phyloP scores from a whole-genome alignment of 1,284 basidiomycete genomes.

The Rhodofomes roseus region DNA sequence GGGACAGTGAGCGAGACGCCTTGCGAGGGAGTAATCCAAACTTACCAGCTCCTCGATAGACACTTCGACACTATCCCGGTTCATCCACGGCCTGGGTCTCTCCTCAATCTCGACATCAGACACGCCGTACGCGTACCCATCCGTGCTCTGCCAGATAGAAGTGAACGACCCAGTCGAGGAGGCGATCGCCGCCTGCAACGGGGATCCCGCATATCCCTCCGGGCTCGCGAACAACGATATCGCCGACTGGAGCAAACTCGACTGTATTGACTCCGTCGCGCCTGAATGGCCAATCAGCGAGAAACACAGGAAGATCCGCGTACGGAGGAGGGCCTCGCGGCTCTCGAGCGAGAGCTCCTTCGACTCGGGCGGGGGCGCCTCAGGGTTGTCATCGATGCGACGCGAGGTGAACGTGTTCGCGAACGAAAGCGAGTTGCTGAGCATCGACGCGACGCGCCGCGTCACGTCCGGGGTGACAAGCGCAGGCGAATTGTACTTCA shows the following conservation, averaged over 20 bases:
- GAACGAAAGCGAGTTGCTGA: conserved; percentile 90
- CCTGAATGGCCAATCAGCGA: conserved; percentile 74
- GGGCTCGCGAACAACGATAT: conserved; percentile 87
- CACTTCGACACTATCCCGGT: conserved; percentile 77
- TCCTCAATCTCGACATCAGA: conserved; percentile 65
- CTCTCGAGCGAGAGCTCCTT: conserved; percentile 66
- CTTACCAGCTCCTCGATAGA: conserved; percentile 72
- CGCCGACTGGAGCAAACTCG: conserved; percentile 78
- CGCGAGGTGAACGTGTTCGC: conserved; percentile 64
- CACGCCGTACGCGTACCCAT: conserved; percentile 92
- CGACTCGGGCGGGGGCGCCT: conserved; percentile 33
- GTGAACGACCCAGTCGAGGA: conserved; percentile 85
- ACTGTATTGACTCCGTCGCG: conserved; percentile 80
- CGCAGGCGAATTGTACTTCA: conserved; percentile 72
- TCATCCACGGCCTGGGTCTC: conserved; percentile 51
- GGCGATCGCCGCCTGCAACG: conserved; percentile 90
- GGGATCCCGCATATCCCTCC: conserved; percentile 74
- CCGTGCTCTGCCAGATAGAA: conserved; percentile 82
- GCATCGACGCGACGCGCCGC: conserved; percentile 79
- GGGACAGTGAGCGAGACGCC: not conserved
- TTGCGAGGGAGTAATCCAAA: not conserved
- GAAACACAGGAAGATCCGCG: conserved; percentile 90
- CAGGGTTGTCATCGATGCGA: conserved; percentile 44
- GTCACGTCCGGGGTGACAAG: conserved; percentile 91
- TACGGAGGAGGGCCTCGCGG: conserved; percentile 80